phyloP scores from a whole-genome alignment of 1,139 yeast species.

The Petasospora fabianii region DNA sequence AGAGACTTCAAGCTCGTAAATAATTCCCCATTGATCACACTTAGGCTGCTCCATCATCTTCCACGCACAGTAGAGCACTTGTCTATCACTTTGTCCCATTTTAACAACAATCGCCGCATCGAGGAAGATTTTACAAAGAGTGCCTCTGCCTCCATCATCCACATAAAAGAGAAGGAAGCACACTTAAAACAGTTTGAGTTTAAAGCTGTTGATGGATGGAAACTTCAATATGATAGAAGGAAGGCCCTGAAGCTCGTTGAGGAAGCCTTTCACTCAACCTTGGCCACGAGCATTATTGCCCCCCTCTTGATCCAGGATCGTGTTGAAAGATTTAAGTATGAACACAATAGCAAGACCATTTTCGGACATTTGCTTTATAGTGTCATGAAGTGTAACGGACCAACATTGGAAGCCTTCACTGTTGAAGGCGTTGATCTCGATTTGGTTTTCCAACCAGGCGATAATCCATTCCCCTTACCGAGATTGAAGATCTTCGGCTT shows the following conservation, averaged over 20 bases:
- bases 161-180: background rate
- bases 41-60: no score
- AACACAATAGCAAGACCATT: background rate
- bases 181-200: conserved; percentile 1
- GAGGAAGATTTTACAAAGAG: no score
- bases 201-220: background rate
- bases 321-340: background rate
- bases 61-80: no score
- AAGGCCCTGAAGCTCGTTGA: background rate
- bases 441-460: background rate
- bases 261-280: background rate
- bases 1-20: no score
- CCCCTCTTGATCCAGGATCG: background rate
- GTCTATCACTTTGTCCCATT: no score
- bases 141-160: background rate
- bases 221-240: background rate
- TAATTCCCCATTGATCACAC: no score
- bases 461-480: background rate
- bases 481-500: conserved; percentile 1
- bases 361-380: background rate
- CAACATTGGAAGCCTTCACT: background rate
- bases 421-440: conserved; percentile 2
- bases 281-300: background rate
- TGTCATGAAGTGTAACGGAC: background rate
- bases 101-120: no score